phyloP scores from a whole-genome alignment of 495 filamentous ascomycete species.

The Aspergillus egyptiacus region DNA sequence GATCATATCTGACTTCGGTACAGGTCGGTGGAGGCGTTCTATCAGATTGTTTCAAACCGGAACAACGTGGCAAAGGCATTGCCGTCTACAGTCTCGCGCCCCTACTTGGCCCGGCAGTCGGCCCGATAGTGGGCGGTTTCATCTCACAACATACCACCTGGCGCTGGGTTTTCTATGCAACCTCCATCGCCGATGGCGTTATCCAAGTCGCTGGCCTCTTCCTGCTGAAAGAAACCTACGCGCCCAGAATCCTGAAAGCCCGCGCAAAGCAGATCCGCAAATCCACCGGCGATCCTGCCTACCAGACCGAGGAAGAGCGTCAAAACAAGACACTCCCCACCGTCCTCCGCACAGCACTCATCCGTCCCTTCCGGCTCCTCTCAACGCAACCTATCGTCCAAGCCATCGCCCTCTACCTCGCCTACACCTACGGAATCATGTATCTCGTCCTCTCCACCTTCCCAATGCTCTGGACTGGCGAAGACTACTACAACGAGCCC shows the following conservation, averaged over 20 bases:
- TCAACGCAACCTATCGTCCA: constrained; percentile 56
- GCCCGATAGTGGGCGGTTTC: constrained; percentile 59
- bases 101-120: constrained; percentile 60
- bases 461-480: constrained; percentile 53
- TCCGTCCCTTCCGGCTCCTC: constrained; percentile 53
- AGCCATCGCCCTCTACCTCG: constrained; percentile 55
- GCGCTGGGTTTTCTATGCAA: constrained; percentile 65
- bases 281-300: constrained; percentile 55
- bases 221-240: constrained; percentile 66
- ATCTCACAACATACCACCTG: constrained; percentile 63
- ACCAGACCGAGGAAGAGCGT: constrained; percentile 60
- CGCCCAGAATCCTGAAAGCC: constrained; percentile 51
- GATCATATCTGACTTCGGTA: not conserved
- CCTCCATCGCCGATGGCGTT: constrained; percentile 54
- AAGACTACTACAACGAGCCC: constrained; percentile 51
- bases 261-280: constrained; percentile 54
- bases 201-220: constrained; percentile 61
- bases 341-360: constrained; percentile 40
- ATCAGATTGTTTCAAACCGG: constrained; percentile 55
- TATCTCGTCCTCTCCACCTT: constrained; percentile 69
- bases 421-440: constrained; percentile 66
- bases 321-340: constrained; percentile 39
- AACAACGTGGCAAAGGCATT: constrained; percentile 60
- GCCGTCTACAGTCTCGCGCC: constrained; percentile 60
- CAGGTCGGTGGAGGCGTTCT: constrained; percentile 56